phyloP scores from a whole-genome alignment of 75 land plant species.

The Cupressus sempervirens region DNA sequence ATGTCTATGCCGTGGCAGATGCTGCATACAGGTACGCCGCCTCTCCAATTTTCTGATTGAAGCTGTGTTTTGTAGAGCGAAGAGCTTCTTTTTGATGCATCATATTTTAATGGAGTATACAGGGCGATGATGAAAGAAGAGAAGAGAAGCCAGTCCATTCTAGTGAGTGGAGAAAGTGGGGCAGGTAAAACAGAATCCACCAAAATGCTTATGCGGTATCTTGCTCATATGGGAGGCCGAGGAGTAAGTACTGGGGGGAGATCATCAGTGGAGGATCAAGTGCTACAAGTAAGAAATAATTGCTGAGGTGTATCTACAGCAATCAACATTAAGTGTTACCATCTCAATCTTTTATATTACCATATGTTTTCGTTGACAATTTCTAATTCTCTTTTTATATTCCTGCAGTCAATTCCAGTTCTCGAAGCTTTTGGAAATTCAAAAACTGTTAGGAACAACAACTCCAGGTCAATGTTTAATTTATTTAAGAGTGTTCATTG shows the following conservation, averaged over 20 bases:
- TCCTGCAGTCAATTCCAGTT: slow-evolving; percentile 82
- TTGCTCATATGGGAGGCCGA: slow-evolving; percentile 91
- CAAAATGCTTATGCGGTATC: slow-evolving; percentile 81
- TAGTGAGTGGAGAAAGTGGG: slow-evolving; percentile 96
- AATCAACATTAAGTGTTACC: neutral
- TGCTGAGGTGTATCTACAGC: neutral
- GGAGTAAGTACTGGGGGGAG: slow-evolving; percentile 63
- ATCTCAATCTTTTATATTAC: neutral
- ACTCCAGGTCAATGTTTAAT: slow-evolving; percentile 66
- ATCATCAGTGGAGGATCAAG: slow-evolving; percentile 80
- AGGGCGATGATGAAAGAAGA: slow-evolving; percentile 72
- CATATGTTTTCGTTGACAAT: neutral
- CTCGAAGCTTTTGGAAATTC: slow-evolving; percentile 96
- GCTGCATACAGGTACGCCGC: slow-evolving; percentile 65
- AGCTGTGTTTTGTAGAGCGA: neutral
- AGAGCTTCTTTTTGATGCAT: neutral
- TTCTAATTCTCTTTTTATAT: neutral
- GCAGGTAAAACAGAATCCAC: slow-evolving; percentile 96
- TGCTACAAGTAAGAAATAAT: slow-evolving; percentile 61
- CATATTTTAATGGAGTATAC: slow-evolving; percentile 9
- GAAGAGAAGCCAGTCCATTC: slow-evolving; percentile 71
- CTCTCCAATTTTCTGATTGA: neutral
- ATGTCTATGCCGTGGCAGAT: slow-evolving; percentile 90
- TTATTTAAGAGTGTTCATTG: neutral
- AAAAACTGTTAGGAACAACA: slow-evolving; percentile 86